A percentile compares a stretch with the other conserved stretches of the same genome.
Evolutionary conservation across 306 rosid species (phyloP).

Genomic region (Prunus armeniaca): DNA sequence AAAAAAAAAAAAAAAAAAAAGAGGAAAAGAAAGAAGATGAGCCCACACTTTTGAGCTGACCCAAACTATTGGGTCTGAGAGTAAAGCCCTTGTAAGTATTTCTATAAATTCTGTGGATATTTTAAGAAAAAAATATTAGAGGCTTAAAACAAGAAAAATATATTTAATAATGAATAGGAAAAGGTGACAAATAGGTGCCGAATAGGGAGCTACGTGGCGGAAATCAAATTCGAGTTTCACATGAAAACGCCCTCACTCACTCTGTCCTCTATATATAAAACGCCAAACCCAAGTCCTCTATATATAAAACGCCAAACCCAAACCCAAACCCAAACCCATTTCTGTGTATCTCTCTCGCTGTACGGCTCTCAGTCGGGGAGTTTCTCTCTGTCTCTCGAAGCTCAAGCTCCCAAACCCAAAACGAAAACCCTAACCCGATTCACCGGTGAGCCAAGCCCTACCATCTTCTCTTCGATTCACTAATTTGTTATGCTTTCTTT

Average conservation of each 20-base stretch:
- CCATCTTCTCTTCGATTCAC: background rate
- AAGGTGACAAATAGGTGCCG: background rate
- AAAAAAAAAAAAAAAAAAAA: too few species aligned
- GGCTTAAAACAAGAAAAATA: background rate
- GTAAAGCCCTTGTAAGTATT: background rate
- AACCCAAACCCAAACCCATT: background rate
- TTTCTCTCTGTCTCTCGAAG: background rate
- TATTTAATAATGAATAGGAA: too few species aligned
- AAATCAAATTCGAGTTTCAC: background rate
- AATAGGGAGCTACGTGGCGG: conserved; percentile 3
- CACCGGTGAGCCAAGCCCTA: conserved; percentile 4
- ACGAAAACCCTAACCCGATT: conserved; percentile 9
- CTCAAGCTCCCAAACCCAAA: background rate
- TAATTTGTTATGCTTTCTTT: background rate
- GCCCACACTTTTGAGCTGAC: background rate
- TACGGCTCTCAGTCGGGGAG: background rate
- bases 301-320: background rate
- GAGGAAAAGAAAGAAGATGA: background rate
- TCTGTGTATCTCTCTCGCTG: background rate
- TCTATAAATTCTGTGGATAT: too few species aligned
- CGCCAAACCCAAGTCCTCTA: background rate
- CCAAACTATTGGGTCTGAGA: background rate
- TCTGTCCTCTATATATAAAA: background rate
- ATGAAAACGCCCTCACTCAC: background rate
- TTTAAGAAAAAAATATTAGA: too few species aligned